Conservation (phyloP, 2,329 filamentous ascomycete genomes). For the Colletotrichum lupini region DNA sequence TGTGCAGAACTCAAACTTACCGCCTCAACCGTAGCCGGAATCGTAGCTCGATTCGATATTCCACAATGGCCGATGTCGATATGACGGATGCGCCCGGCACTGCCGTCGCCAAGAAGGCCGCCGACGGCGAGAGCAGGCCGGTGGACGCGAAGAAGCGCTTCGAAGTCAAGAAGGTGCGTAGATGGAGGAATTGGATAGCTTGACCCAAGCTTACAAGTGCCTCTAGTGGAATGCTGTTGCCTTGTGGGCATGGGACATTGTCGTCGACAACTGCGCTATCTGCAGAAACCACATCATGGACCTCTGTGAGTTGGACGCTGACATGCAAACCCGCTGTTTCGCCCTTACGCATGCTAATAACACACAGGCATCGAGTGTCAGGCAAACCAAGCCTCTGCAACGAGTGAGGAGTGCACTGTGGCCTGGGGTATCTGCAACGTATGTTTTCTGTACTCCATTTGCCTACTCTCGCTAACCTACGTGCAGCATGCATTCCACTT, state of each 20-base stretch:
- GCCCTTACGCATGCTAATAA: neutral
- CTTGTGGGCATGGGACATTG: conserved; percentile 99
- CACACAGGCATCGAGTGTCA: conserved; percentile 91
- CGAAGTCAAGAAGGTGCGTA: conserved; percentile 93
- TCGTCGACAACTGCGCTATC: conserved; percentile 99
- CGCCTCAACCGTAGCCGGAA: neutral
- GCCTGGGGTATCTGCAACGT: conserved; percentile 99
- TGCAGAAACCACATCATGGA: conserved; percentile 99
- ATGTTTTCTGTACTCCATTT: conserved; percentile 51
- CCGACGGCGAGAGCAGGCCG: conserved; percentile 59
- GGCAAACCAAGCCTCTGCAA: conserved; percentile 96
- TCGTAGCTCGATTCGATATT: neutral
- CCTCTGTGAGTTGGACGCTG: conserved; percentile 72
- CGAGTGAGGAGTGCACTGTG: conserved; percentile 97
- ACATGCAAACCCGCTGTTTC: neutral
- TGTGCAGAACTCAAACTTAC: neutral
- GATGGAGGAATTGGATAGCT: neutral
- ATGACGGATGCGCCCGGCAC: conserved; percentile 86
- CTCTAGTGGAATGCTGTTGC: conserved; percentile 96
- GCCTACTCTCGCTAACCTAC: conserved; percentile 6
- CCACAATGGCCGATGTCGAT: conserved; percentile 89
- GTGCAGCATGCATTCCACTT: conserved; percentile 97
- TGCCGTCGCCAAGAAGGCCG: conserved; percentile 63
- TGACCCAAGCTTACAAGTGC: conserved; percentile 33
- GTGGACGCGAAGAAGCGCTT: conserved; percentile 90